Evolutionary conservation across 345 rosid species (phyloP), one percentile per base, ranked within the genome.

Genomic region (Citrus sinensis): DNA sequence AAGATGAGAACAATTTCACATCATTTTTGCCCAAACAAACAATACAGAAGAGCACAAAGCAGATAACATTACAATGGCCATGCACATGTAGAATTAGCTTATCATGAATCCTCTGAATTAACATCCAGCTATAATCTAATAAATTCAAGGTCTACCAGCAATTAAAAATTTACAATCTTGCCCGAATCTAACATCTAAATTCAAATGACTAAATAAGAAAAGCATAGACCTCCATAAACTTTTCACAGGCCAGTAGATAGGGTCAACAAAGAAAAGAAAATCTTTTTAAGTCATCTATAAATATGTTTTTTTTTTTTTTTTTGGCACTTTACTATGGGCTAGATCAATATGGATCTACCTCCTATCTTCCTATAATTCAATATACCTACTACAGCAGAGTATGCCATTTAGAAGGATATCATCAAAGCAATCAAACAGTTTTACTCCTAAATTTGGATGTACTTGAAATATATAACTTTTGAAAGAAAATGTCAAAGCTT

Each of bases 1-100:
- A 78, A 79, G 62, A 32, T 54, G 46, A 82, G 79, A 73, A 46
- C 17, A 55, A 9, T 76, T n/a, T 14, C 14, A 24, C 63, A 25
- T 27, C 49, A 76, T 19, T 6, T 56, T 56, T n/a, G 24, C 37
- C 70, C 27, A 7, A 27, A 55, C 11, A 56, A 1, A 17, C n/a
- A 32, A 20, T 58, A 10, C 13, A 73, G 40, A 32, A 54, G 22
- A n/a, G 54, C n/a, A 73, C 25, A 25, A 32, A 37, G 7, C 14
- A 58, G 54, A 35, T 58, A 73, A 73, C 16, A 7, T 59, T 39
- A 24, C 14, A 7, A 7, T n/a, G 51, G 37, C 24, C 40, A 29
- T 16, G 22, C 24, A 16, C 39, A 24, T 39, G n/a, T 37, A 14
- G 22, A 34, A 46, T 60, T 73, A 59, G 27, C 27, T 24, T 39